Evolutionary conservation across 768 basidiomycete genomes (phyloP), one percentile per base, ranked within the genome.

Genomic region (Dioszegia aurantiaca): DNA sequence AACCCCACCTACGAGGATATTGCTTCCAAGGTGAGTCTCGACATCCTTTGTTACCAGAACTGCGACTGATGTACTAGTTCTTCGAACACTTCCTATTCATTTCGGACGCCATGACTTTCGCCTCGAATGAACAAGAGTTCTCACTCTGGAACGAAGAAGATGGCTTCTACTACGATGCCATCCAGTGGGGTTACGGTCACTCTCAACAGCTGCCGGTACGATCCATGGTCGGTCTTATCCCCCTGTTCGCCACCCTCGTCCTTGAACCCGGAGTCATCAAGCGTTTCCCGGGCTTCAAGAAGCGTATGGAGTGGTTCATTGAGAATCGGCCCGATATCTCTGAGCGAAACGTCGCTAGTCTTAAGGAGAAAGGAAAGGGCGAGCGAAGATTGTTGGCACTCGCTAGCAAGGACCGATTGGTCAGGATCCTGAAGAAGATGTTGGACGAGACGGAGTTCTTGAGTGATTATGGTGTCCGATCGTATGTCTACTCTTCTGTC

Each of bases 1-100:
- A 98, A 99, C 73, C 81, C 87, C 1, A 90, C 93, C 2, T 99
- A 99, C 70, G 95, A 99, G 77, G 95, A 99, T 74, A 99, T 99
- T 60, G 95, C 95, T 23, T 95, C 92, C 47, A 99, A 99, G 77
- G 95, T 95, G 76, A 91, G 95, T 40, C 33, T 8, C 2, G 57
- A 88, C 91, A 82, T 87, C 27, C 33, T 6, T 33, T 33, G 4
- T 12, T 23, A 45, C 9, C 17, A n/a, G 16, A 17, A 21, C 36
- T 42, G 46, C 31, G 56, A 37, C 33, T 39, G 33, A 30, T 36
- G 58, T n/a, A 27, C 19, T 27, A 62, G 67, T 70, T 63, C 61
- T 78, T 78, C 33, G 68, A 92, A 87, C 92, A 98, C 77, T 99
- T 98, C 78, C 87, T 98, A 69, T 94, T 92, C 80, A 99, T 99